A percentile compares a stretch with the other conserved stretches of the same genome.
phyloP scores from a whole-genome alignment of 2,329 filamentous ascomycete genomes.

The Paracamarosporium sp. region DNA sequence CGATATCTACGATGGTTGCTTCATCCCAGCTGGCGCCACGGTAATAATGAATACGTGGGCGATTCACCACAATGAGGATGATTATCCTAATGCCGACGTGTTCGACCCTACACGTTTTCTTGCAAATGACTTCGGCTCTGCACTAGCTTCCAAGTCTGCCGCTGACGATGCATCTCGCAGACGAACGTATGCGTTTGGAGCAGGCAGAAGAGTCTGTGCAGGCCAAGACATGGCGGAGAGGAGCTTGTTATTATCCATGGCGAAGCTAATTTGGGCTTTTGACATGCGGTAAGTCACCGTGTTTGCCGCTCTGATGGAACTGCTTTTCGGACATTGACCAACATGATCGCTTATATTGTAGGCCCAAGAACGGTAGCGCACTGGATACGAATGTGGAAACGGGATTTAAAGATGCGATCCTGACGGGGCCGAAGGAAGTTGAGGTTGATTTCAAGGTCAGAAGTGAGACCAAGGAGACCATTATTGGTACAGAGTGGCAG shows the following conservation, averaged over 20 bases:
- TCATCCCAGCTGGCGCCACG: constrained; percentile 49
- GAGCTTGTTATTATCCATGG: constrained; percentile 8
- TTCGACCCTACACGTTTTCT: constrained; percentile 20
- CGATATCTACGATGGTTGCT: constrained; percentile 49
- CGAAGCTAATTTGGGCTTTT: constrained; percentile 14
- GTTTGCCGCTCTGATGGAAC: neutral
- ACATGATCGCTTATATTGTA: neutral
- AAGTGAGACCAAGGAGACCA: neutral
- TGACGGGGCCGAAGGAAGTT: constrained; percentile 2
- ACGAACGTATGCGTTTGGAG: constrained; percentile 13
- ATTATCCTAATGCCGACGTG: constrained; percentile 22
- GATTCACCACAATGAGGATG: constrained; percentile 41
- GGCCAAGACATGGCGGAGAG: constrained; percentile 13
- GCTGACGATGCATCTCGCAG: constrained; percentile 1
- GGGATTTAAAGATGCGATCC: neutral
- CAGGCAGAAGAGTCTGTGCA: constrained; percentile 14
- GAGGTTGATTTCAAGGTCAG: neutral
- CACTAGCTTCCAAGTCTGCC: neutral
- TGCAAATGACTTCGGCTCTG: neutral
- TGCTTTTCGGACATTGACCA: neutral
- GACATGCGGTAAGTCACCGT: neutral
- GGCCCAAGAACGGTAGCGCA: neutral
- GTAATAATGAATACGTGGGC: constrained; percentile 48
- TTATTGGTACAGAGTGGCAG: neutral
- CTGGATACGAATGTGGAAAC: neutral